These are phyloP conservation scores for Macaranga tanarius DNA, from an alignment of 441 rosid genomes.

Conservation along the genomic window DNA sequence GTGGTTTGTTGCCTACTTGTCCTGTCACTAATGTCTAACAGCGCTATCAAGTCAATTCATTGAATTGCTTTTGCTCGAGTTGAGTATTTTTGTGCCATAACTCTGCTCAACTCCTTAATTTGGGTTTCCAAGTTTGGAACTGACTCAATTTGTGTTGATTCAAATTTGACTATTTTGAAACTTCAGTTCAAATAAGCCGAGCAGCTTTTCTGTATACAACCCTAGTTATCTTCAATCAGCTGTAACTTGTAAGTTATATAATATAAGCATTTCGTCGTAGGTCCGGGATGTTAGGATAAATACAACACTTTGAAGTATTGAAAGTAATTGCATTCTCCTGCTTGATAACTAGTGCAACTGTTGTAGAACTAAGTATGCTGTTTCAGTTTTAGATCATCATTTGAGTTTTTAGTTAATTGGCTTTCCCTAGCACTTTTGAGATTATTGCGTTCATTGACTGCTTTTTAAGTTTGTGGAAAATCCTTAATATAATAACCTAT, in stretches of 20 bases:
- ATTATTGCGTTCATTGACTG: background rate
- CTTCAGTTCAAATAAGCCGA: background rate
- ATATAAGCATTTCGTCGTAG: background rate
- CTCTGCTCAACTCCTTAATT: too few species aligned
- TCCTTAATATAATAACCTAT: background rate
- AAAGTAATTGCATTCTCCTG: background rate
- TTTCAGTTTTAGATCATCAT: conserved; percentile 3
- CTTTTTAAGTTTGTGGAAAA: background rate
- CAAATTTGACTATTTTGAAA: background rate
- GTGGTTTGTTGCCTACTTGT: too few species aligned
- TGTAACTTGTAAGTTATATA: background rate
- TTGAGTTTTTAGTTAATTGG: background rate
- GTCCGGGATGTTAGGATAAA: background rate
- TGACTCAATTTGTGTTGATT: background rate
- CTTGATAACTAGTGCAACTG: background rate
- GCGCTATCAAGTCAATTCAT: too few species aligned
- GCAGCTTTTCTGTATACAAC: background rate
- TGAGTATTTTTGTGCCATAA: too few species aligned
- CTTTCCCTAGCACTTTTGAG: background rate
- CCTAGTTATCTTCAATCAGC: background rate
- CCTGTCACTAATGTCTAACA: too few species aligned
- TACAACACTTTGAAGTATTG: background rate
- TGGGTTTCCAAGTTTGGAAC: too few species aligned
- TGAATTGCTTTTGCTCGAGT: too few species aligned
- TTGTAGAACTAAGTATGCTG: background rate